Evolutionary conservation across 202 grass and related monocot genomes (phyloP).

Genomic region (Setaria italica): DNA sequence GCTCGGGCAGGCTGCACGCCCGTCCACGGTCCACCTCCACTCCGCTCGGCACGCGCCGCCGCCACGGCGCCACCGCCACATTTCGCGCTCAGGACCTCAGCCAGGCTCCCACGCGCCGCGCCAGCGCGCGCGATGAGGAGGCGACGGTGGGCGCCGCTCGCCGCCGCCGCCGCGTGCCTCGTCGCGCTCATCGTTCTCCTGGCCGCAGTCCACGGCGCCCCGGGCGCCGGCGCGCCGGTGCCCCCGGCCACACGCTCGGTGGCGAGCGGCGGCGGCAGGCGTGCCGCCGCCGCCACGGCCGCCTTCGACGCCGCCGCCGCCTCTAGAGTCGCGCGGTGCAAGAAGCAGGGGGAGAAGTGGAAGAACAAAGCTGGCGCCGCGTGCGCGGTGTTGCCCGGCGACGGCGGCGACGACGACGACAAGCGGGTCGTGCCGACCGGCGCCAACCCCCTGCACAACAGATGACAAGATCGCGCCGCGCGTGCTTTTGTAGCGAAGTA

Average conservation of each 20-base stretch:
- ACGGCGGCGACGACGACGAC: conserved; percentile 47
- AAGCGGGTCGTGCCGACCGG: conserved; percentile 66
- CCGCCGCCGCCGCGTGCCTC: conserved; percentile 48
- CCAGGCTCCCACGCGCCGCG: not conserved
- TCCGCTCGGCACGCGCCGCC: not conserved
- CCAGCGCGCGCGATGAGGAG: conserved; percentile 46
- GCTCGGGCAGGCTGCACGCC: not conserved
- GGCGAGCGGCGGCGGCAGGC: not conserved
- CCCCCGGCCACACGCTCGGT: not conserved
- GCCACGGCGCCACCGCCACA: not conserved
- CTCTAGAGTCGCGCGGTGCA: conserved; percentile 33
- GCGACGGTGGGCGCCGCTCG: conserved; percentile 35
- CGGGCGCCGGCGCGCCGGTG: not conserved
- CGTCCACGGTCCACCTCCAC: not conserved
- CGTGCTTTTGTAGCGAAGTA: not conserved
- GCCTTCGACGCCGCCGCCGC: not conserved
- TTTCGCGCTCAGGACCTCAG: no score
- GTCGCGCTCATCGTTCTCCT: conserved; percentile 35
- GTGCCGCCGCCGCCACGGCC: not conserved
- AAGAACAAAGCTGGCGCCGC: not conserved
- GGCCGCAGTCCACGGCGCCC: not conserved
- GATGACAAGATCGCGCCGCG: conserved; percentile 21
- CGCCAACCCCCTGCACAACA: conserved; percentile 75
- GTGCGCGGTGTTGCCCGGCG: conserved; percentile 11
- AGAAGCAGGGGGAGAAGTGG: conserved; percentile 15